A percentile compares a stretch with the other conserved stretches of the same genome.
phyloP scores from a whole-genome alignment of 805 yeast species.

The Yamadazyma olivae region DNA sequence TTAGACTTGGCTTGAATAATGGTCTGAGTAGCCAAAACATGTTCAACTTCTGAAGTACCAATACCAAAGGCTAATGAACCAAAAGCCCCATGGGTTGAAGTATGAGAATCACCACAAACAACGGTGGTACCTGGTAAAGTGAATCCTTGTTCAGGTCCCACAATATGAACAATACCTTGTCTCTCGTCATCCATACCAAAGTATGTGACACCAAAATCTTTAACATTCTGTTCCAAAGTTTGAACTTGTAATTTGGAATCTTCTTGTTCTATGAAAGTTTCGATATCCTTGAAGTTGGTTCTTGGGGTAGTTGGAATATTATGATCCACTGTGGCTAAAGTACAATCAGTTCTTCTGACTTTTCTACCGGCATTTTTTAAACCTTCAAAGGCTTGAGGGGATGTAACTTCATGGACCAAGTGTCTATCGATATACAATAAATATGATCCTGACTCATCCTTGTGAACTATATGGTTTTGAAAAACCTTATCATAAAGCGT shows the following conservation, averaged over 20 bases:
- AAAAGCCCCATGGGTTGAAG: slow-evolving; percentile 98
- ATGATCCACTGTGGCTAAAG: slow-evolving; percentile 94
- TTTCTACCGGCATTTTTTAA: slow-evolving; percentile 79
- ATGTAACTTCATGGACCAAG: slow-evolving; percentile 96
- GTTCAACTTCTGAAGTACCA: slow-evolving; percentile 99
- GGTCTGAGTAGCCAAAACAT: slow-evolving; percentile 96
- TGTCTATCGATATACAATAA: slow-evolving; percentile 94
- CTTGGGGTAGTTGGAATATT: slow-evolving; percentile 96
- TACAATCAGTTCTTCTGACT: slow-evolving; percentile 90
- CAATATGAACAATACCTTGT: slow-evolving; percentile 98
- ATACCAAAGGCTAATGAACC: slow-evolving; percentile 98
- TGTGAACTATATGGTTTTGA: slow-evolving; percentile 89
- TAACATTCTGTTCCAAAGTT: slow-evolving; percentile 90
- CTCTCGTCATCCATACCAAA: slow-evolving; percentile 93
- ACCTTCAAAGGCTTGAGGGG: slow-evolving; percentile 99
- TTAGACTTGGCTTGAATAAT: slow-evolving; percentile 91
- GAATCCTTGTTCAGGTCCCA: slow-evolving; percentile 99
- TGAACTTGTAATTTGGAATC: slow-evolving; percentile 91
- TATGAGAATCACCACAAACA: slow-evolving; percentile 98
- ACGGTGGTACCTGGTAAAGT: slow-evolving; percentile 98
- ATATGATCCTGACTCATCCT: slow-evolving; percentile 83
- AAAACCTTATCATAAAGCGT: slow-evolving; percentile 97
- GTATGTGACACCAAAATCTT: slow-evolving; percentile 82
- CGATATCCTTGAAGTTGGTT: slow-evolving; percentile 65
- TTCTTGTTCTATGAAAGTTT: slow-evolving; percentile 79